These are phyloP conservation scores for Acaromyces ingoldii DNA, from an alignment of 1,284 basidiomycete species.

Conservation along the genomic window DNA sequence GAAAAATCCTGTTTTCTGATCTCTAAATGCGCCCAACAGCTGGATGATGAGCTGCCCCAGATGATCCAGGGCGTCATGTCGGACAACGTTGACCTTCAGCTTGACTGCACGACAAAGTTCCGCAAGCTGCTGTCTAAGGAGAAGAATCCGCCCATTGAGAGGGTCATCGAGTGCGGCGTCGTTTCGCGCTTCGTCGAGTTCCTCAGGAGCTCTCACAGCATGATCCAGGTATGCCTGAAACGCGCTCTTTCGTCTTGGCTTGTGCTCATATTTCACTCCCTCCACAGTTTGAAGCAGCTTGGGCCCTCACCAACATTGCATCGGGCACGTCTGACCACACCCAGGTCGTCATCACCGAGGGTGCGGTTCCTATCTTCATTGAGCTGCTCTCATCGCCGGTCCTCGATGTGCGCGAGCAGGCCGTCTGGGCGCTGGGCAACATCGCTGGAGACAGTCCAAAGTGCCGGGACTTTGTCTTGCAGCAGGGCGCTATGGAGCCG, in stretches of 20 bases:
- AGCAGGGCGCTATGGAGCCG: constrained; percentile 44
- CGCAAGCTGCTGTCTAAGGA: constrained; percentile 94
- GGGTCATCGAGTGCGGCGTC: constrained; percentile 94
- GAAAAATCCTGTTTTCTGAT: background rate
- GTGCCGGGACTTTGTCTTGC: constrained; percentile 48
- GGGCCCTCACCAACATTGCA: constrained; percentile 99
- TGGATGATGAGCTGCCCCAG: constrained; percentile 67
- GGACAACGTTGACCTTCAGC: constrained; percentile 80
- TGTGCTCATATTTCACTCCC: background rate
- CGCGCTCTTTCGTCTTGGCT: background rate
- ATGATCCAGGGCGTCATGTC: constrained; percentile 94
- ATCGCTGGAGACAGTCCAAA: constrained; percentile 50
- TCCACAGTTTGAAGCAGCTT: constrained; percentile 95
- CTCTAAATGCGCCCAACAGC: constrained; percentile 60
- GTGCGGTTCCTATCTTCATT: constrained; percentile 97
- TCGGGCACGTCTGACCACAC: constrained; percentile 98
- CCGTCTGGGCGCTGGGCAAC: constrained; percentile 51
- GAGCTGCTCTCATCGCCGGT: constrained; percentile 48
- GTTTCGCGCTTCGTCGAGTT: constrained; percentile 97
- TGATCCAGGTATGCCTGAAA: constrained; percentile 73
- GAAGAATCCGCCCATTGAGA: constrained; percentile 99
- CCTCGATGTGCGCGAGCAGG: constrained; percentile 51
- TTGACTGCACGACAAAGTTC: constrained; percentile 92
- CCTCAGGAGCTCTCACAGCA: constrained; percentile 76
- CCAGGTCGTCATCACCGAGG: constrained; percentile 90